Conservation (phyloP, 2,329 filamentous ascomycete species). For the Akanthomyces dipterigenus region DNA sequence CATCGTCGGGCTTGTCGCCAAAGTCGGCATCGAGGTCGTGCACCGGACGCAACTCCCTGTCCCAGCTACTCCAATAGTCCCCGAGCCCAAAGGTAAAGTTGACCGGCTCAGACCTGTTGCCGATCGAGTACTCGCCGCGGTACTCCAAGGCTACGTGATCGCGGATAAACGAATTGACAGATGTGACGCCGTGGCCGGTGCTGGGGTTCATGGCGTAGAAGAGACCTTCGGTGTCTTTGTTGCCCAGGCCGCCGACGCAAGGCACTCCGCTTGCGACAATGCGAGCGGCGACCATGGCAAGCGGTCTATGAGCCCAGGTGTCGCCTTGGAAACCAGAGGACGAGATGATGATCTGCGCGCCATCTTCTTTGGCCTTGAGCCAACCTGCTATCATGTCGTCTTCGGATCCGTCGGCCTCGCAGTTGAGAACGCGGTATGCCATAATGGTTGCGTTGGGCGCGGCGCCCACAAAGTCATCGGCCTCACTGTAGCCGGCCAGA, state of each 20-base stretch:
- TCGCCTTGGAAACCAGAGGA: not conserved
- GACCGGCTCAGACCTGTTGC: not conserved
- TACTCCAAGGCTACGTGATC: not conserved
- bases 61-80: not conserved
- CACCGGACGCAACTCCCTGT: not conserved
- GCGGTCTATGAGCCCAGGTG: not conserved
- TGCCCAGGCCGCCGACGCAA: slow-evolving; percentile 2
- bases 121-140: not conserved
- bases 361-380: slow-evolving; percentile 6
- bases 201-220: slow-evolving; percentile 3
- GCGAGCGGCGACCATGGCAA: not conserved
- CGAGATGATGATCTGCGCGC: slow-evolving; percentile 9
- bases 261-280: slow-evolving; percentile 3
- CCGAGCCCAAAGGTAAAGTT: not conserved
- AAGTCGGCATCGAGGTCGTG: not conserved
- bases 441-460: not conserved
- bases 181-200: slow-evolving; percentile 1
- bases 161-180: slow-evolving; percentile 7
- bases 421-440: not conserved
- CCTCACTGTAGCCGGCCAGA: not conserved
- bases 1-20: not conserved
- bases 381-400: slow-evolving; percentile 12
- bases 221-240: not conserved
- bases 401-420: not conserved
- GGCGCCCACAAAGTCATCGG: not conserved